phyloP scores from a whole-genome alignment of 352 stramenopile genomes.

The Thalassiosira mediterranea region DNA sequence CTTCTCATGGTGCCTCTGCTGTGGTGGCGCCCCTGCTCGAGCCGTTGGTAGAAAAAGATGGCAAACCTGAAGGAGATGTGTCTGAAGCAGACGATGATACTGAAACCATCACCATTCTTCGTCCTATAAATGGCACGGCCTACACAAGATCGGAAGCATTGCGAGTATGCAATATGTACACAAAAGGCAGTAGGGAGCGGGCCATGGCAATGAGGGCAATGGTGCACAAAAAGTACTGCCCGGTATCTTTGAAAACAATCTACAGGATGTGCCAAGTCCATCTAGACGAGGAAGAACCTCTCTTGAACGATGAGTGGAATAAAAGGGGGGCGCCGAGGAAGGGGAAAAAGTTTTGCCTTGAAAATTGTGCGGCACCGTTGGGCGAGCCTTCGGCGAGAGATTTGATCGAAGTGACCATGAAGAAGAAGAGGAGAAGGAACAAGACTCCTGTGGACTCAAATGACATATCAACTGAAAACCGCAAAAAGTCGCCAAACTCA shows the following conservation, averaged over 20 bases:
- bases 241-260: not conserved
- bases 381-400: not conserved
- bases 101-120: conserved; percentile 6
- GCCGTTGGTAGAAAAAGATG: no score
- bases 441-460: no score
- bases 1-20: no score
- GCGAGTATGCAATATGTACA: not conserved
- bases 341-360: not conserved
- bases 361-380: not conserved
- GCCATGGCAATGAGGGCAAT: conserved; percentile 12
- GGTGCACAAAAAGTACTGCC: conserved; percentile 4
- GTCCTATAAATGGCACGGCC: not conserved
- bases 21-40: no score
- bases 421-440: not conserved
- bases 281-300: not conserved
- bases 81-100: no score
- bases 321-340: conserved; percentile 13
- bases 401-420: not conserved
- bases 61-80: no score
- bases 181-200: not conserved
- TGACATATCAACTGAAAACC: not conserved
- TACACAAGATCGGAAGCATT: conserved; percentile 23
- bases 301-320: no score
- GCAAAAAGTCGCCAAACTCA: not conserved
- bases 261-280: conserved; percentile 6